Evolutionary conservation across 805 yeast species (phyloP), one percentile per base, ranked within the genome.

Genomic region (Cyberlindnera lachancei): DNA sequence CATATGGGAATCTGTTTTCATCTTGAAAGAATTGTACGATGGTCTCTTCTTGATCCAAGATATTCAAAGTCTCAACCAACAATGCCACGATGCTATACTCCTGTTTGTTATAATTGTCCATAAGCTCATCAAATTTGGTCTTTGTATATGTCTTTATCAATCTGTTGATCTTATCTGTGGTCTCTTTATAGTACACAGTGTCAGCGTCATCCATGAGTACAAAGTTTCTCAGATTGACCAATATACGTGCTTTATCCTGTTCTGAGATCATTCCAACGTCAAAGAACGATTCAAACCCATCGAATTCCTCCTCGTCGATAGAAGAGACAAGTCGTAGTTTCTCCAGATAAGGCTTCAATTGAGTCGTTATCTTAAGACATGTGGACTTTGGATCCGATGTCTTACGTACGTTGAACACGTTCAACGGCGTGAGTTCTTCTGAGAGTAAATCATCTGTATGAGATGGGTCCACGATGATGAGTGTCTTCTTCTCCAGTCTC

Each of bases 1-100:
- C 62, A 4, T 33, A 25, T 16, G 57, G 50, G 27, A 56, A 53
- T 22, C 46, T 58, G 38, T 56, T 56, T 29, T 58, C 57, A 14
- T 64, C 61, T 30, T 53, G 55, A 40, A 64, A 64, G 33, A 60
- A 63, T 31, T 64, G 68, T 12, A 63, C 55, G 2, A 61, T 52
- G 15, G 53, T 41, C 21, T 56, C 56, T 34, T 58, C 59, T 37
- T 66, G 63, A 33, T 58, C 57, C 23, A 59, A 29, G 22, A 46
- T 29, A 14, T 48, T 48, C 24, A 51, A 32, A 1, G 50, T 42
- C 29, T 46, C 51, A 15, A 51, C 56, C 5, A 50, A 25, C 12
- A 44, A 18, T 15, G 31, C 23, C 6, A 48, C 53, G 15, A 43
- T 37, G 2, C 48, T 34, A 24, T 46, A 51, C 14, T 50, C 44